Evolutionary conservation across 495 filamentous ascomycete species (phyloP), one percentile per base, ranked within the genome.

Genomic region (Lasiosphaeria hispida): DNA sequence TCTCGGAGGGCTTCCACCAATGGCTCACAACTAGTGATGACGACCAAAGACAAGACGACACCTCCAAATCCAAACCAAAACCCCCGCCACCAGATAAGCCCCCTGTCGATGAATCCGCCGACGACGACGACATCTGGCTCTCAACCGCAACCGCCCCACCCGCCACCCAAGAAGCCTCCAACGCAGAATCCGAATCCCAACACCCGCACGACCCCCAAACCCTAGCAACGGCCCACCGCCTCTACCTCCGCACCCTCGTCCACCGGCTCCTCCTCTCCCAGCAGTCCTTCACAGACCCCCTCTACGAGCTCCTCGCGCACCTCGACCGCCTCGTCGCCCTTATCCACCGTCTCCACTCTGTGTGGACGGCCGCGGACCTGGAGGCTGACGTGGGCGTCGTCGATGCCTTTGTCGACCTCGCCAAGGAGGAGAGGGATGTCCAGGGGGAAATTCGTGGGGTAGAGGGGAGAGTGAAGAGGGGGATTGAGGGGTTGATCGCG

Each of bases 261-360:
- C 79, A 83, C 18, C 83, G 83, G 1, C 80, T 96, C 1, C 85
- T 97, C 30, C 76, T 97, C 4, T 84, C 83, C 1, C 85, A 88
- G 45, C 55, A 73, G 3, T 67, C 80, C 1, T 96, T 93, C 71
- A 90, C 90, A 0, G 72, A 80, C 13, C 72, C 85, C 1, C 78
- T 96, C 0, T 87, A 91, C 60, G 74, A 78, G 1, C 78, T 95
- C 3, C 82, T 96, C 37, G 80, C 81, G 4, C 80, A 85, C 51
- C 80, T 88, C 10, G 93, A 96, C 67, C 83, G 84, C 35, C 85
- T 96, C 13, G 85, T 90, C 2, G 88, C 89, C 0, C 84, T 89
- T 9, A 77, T 91, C 19, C 77, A 83, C 23, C 85, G 89, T 2
- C 75, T 96, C 0, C 86, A 93, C 55, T 74, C 70, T 0, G 82